phyloP scores from a whole-genome alignment of 1,139 yeast genomes.

The Geotrichum klebahnii region DNA sequence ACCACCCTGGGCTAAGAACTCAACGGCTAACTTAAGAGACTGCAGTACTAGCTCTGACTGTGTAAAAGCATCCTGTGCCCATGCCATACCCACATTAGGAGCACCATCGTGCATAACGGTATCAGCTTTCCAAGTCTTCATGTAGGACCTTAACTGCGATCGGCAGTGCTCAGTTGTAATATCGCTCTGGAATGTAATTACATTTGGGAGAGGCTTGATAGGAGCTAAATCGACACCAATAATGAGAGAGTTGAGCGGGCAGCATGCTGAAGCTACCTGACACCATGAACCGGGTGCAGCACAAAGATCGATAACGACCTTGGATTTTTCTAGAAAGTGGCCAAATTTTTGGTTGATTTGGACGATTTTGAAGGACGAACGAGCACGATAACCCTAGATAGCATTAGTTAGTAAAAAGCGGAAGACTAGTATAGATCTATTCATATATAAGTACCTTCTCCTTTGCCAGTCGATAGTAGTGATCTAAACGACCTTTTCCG shows the following conservation, averaged over 20 bases:
- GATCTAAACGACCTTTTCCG: slow-evolving; percentile 98
- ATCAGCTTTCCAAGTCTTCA: slow-evolving; percentile 99
- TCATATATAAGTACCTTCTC: slow-evolving; percentile 53
- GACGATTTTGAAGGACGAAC: slow-evolving; percentile 93
- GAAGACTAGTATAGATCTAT: background rate
- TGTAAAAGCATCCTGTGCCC: slow-evolving; percentile 99
- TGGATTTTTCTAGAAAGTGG: slow-evolving; percentile 90
- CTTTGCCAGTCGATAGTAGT: slow-evolving; percentile 91
- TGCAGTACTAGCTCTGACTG: slow-evolving; percentile 93
- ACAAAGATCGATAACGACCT: slow-evolving; percentile 94
- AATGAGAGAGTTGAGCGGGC: slow-evolving; percentile 88
- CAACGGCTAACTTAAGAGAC: slow-evolving; percentile 92
- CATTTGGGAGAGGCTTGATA: slow-evolving; percentile 88
- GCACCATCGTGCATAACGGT: slow-evolving; percentile 99
- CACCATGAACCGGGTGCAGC: slow-evolving; percentile 99
- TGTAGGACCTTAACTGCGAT: slow-evolving; percentile 85
- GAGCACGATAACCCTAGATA: slow-evolving; percentile 81
- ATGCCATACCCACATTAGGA: slow-evolving; percentile 97
- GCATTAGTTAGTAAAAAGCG: background rate
- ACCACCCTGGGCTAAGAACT: slow-evolving; percentile 85
- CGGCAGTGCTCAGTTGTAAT: slow-evolving; percentile 98
- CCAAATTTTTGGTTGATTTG: slow-evolving; percentile 97
- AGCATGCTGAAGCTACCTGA: slow-evolving; percentile 91
- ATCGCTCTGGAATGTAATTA: slow-evolving; percentile 91
- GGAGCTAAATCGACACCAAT: slow-evolving; percentile 98